Evolutionary conservation across 371 early-diverging fungal species (phyloP).

Genomic region (Apophysomyces elegans): DNA sequence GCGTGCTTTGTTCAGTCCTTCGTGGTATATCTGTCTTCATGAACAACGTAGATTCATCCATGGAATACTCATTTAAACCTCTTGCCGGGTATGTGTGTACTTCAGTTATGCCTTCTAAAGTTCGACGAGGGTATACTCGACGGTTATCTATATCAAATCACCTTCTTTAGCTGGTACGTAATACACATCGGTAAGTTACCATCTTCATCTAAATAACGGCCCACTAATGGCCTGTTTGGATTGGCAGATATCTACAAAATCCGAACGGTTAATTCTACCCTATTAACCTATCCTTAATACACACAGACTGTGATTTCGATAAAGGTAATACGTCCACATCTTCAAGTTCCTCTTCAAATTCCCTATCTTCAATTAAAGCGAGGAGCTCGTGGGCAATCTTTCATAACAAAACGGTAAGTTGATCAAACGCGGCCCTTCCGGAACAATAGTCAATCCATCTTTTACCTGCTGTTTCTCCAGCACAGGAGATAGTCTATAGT

Average conservation of each 20-base stretch:
- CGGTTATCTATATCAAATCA: background rate
- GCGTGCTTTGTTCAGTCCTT: background rate
- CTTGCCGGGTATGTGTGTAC: background rate
- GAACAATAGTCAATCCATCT: background rate
- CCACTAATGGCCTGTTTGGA: constrained; percentile 31
- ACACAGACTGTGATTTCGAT: background rate
- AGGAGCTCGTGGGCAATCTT: constrained; percentile 36
- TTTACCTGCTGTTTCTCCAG: constrained; percentile 37
- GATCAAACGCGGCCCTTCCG: background rate
- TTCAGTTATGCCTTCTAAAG: background rate
- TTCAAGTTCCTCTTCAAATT: constrained; percentile 20
- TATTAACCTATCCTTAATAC: background rate
- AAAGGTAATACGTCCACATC: constrained; percentile 13
- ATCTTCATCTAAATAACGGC: constrained; percentile 13
- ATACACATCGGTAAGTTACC: background rate
- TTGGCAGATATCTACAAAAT: constrained; percentile 26
- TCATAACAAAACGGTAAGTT: background rate
- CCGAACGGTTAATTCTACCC: constrained; percentile 4
- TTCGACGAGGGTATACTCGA: constrained; percentile 6
- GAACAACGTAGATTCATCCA: no score
- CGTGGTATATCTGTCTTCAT: no score
- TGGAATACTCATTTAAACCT: background rate
- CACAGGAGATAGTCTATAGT: constrained; percentile 24
- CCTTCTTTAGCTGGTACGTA: no score
- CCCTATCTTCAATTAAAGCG: constrained; percentile 22